Percentiles rank a stretch among this genome's conserved stretches.
phyloP scores from a whole-genome alignment of 2,329 filamentous ascomycete species.

The Paradendryphiella salina region DNA sequence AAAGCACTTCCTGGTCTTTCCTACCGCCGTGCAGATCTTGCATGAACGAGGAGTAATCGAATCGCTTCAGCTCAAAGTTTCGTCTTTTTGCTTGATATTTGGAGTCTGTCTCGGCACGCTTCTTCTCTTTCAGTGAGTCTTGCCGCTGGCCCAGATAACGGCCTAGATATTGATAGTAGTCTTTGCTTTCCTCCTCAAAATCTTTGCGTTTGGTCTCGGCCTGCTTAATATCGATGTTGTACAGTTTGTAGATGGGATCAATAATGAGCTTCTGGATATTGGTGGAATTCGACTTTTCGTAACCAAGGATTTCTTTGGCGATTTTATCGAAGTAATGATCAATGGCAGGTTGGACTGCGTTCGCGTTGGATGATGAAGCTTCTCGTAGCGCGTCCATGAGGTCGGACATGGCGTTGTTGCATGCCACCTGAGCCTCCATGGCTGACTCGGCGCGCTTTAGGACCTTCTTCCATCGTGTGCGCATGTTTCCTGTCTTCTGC shows the following conservation, averaged over 20 bases:
- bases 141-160: conserved; percentile 95
- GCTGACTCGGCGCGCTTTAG: conserved; percentile 92
- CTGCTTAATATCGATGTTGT: conserved; percentile 95
- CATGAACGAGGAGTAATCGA: conserved; percentile 99
- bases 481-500: conserved; percentile 95
- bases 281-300: conserved; percentile 79
- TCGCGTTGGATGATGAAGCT: conserved; percentile 86
- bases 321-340: conserved; percentile 99
- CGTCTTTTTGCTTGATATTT: conserved; percentile 94
- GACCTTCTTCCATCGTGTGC: conserved; percentile 92
- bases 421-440: conserved; percentile 74
- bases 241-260: conserved; percentile 87
- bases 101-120: conserved; percentile 88
- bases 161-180: conserved; percentile 95
- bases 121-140: conserved; percentile 96
- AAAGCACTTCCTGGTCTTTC: conserved; percentile 95
- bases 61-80: conserved; percentile 95
- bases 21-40: conserved; percentile 98
- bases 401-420: conserved; percentile 79
- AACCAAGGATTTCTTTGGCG: conserved; percentile 82
- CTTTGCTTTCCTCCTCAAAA: conserved; percentile 97
- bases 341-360: conserved; percentile 93
- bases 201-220: conserved; percentile 96
- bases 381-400: conserved; percentile 88
- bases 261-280: conserved; percentile 94